Conservation (phyloP, 2,329 filamentous ascomycete species). For the Graphium sp. region DNA sequence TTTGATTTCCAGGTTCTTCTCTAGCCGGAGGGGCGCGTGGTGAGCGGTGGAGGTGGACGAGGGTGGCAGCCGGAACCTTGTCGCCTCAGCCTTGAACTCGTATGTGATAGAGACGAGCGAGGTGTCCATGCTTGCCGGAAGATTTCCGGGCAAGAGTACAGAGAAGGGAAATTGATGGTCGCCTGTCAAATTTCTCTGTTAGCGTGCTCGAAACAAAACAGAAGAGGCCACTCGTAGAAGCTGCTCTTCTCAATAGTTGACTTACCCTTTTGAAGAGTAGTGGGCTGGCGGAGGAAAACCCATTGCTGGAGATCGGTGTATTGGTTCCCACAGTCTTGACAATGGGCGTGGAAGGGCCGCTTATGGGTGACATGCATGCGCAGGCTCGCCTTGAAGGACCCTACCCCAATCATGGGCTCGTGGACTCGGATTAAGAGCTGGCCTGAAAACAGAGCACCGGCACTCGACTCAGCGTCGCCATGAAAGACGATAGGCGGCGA, state of each 20-base stretch:
- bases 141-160: constrained; percentile 64
- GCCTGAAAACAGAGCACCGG: constrained; percentile 72
- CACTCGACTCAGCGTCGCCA: constrained; percentile 56
- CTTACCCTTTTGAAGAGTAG: constrained; percentile 31
- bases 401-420: constrained; percentile 49
- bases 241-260: too few species aligned
- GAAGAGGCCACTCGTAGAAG: too few species aligned
- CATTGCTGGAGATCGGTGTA: constrained; percentile 62
- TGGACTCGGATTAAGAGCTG: constrained; percentile 60
- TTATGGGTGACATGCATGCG: constrained; percentile 58
- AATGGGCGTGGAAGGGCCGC: constrained; percentile 66
- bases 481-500: constrained; percentile 78
- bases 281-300: constrained; percentile 50
- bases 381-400: constrained; percentile 57
- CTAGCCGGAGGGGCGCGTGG: constrained; percentile 40
- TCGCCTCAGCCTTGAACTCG: constrained; percentile 52
- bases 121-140: constrained; percentile 72
- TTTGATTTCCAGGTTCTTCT: constrained; percentile 54
- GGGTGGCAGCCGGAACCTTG: constrained; percentile 38
- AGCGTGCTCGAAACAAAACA: not conserved
- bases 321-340: constrained; percentile 57
- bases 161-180: constrained; percentile 76
- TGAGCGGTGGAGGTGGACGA: constrained; percentile 20
- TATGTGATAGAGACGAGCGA: constrained; percentile 61
- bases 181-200: constrained; percentile 19